These are phyloP conservation scores for Thalassiosira exigua DNA, from an alignment of 352 stramenopile species.

Conservation along the genomic window DNA sequence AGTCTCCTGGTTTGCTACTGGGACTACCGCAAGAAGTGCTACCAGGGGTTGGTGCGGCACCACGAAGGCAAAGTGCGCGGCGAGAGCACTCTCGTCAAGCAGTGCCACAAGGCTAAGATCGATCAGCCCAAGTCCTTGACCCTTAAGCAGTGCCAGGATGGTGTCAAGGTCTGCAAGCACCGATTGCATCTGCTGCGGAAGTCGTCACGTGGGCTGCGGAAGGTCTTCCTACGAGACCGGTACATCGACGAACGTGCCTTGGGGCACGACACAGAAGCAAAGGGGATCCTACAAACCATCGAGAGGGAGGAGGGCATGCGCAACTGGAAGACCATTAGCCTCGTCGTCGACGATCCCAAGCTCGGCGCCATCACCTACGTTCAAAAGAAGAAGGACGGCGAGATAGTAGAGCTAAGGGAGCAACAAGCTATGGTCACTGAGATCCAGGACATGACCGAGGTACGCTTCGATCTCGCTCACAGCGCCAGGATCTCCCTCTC, in stretches of 20 bases:
- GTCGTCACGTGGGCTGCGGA: not conserved
- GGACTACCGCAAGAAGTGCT: conserved; percentile 5
- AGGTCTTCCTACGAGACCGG: not conserved
- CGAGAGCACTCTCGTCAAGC: conserved; percentile 7
- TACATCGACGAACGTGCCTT: not conserved
- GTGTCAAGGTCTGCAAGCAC: not conserved
- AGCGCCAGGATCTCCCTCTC: conserved; percentile 5
- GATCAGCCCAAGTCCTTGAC: not conserved
- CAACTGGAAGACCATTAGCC: not conserved
- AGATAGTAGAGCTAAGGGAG: not conserved
- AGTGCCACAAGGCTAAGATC: not conserved
- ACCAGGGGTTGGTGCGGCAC: not conserved
- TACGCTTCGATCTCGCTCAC: conserved; percentile 6
- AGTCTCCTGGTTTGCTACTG: conserved; percentile 24
- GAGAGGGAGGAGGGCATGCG: not conserved
- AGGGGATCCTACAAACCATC: not conserved
- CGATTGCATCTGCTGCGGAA: not conserved
- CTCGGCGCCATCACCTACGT: not conserved
- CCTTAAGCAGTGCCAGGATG: conserved; percentile 2
- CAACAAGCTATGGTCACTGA: not conserved
- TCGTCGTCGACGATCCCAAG: not conserved
- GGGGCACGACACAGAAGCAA: not conserved
- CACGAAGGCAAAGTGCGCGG: conserved; percentile 16
- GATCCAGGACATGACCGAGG: conserved; percentile 17
- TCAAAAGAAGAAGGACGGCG: not conserved